Percentiles rank a stretch among this genome's conserved stretches.
Conservation (phyloP, 352 stramenopile species). For the Thalassiosira ordinaria region DNA sequence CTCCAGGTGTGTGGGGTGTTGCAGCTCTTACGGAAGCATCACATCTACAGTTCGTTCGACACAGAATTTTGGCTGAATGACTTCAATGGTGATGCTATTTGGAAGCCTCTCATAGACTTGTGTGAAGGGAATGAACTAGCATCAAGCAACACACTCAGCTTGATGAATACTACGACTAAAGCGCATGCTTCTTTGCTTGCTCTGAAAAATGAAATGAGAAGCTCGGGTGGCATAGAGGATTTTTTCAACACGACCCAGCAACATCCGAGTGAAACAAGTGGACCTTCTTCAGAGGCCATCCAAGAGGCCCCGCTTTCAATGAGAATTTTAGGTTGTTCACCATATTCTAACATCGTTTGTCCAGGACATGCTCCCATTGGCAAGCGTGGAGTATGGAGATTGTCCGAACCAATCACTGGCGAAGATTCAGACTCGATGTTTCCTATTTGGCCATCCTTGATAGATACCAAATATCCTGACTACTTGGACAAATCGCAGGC, state of each 20-base stretch:
- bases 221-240: slow-evolving; percentile 1
- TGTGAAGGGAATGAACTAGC: slow-evolving; percentile 1
- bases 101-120: slow-evolving; percentile 38
- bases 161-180: slow-evolving; percentile 11
- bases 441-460: slow-evolving; percentile 45
- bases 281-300: not conserved
- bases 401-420: slow-evolving; percentile 28
- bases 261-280: not conserved
- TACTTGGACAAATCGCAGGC: slow-evolving; percentile 56
- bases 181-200: slow-evolving; percentile 34
- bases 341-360: slow-evolving; percentile 50
- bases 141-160: slow-evolving; percentile 4
- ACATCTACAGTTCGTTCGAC: slow-evolving; percentile 35
- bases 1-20: slow-evolving; percentile 32
- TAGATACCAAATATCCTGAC: slow-evolving; percentile 45
- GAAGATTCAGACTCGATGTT: slow-evolving; percentile 32
- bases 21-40: slow-evolving; percentile 39
- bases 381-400: slow-evolving; percentile 53
- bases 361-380: slow-evolving; percentile 47
- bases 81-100: slow-evolving; percentile 28
- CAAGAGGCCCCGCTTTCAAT: slow-evolving; percentile 42
- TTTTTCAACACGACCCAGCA: slow-evolving; percentile 22
- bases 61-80: slow-evolving; percentile 40
- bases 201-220: slow-evolving; percentile 8
- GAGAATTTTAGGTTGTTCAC: slow-evolving; percentile 48